Evolutionary conservation across 164 flowering plant genomes (phyloP), one percentile per base, ranked within the genome.

Genomic region (Tinospora cordifolia): DNA sequence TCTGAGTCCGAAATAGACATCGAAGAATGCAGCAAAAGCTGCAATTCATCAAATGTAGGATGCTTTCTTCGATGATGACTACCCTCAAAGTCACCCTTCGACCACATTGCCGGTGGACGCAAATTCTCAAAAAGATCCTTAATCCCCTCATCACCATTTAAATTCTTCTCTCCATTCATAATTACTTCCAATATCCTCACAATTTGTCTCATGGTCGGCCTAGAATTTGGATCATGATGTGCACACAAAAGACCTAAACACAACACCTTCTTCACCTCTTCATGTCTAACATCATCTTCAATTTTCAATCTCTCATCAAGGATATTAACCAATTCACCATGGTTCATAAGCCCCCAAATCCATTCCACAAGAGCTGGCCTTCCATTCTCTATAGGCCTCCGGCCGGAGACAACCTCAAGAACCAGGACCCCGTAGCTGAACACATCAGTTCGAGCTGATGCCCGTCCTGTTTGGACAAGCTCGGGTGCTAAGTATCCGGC

Each of bases 401-500:
- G 15, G 27, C 87, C 87, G 65, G 80, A 75, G 0, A 71, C 72
- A 27, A 74, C 79, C 65, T 85, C 87, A 17, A 85, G 72, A 8
- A 83, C 68, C 73, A 85, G 65, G 0, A 85, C 67, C 14, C 87
- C 87, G 38, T 80, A 83, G 8, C 84, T 80, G 72, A 75, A 85
- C 25, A 85, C 82, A 69, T 85, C 87, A 0, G 84, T 77, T 72
- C 75, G 76, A 0, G 77, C 67, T 0, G 86, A 75, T 8, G 80
- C 83, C 41, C 84, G 76, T 9, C 87, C 87, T 9, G 60, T 80
- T 26, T 65, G 71, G 13, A 85, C 71, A 67, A 83, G 72, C 70
- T 85, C 87, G 1, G 87, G 86, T 1, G 87, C 87, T 80, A 85
- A 70, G 70, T 85, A 85, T 40, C 87, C 87, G 0, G 76, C 82